phyloP scores from a whole-genome alignment of 495 filamentous ascomycete genomes.

The Penicillium maclennaniae region DNA sequence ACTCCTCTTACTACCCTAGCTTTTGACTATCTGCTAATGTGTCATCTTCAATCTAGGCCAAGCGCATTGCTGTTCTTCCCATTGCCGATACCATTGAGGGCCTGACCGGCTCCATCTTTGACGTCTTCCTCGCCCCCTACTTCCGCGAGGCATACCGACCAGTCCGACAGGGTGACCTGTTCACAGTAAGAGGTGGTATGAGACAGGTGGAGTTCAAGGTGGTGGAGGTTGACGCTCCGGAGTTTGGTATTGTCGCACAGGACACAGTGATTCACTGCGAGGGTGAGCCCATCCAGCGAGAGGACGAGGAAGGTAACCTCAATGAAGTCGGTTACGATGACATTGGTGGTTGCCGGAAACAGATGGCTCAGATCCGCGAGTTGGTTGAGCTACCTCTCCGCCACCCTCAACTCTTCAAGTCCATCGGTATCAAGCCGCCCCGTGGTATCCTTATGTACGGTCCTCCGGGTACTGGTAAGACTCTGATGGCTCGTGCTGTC shows the following conservation, averaged over 20 bases:
- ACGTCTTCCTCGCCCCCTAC: conserved; percentile 98
- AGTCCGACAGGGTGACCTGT: conserved; percentile 92
- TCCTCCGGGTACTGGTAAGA: conserved; percentile 98
- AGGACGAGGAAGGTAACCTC: conserved; percentile 97
- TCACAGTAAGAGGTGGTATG: conserved; percentile 97
- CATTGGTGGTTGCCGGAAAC: conserved; percentile 98
- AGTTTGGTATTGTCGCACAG: conserved; percentile 97
- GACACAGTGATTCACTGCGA: conserved; percentile 99
- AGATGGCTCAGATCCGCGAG: conserved; percentile 99
- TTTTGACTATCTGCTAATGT: conserved; percentile 5
- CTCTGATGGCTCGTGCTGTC: conserved; percentile 95
- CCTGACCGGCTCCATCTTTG: conserved; percentile 93
- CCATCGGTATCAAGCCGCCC: conserved; percentile 98
- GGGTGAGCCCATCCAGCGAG: conserved; percentile 95
- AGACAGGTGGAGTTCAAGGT: conserved; percentile 99
- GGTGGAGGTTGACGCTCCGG: conserved; percentile 95
- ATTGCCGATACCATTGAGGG: conserved; percentile 98
- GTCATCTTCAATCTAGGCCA: conserved; percentile 58
- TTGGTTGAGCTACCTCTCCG: conserved; percentile 94
- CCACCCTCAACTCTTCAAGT: conserved; percentile 99
- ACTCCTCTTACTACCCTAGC: neutral
- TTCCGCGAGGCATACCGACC: conserved; percentile 99
- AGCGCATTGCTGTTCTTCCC: conserved; percentile 96
- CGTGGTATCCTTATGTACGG: conserved; percentile 98
- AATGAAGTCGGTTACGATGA: conserved; percentile 99